Percentiles rank a stretch among this genome's conserved stretches.
phyloP scores from a whole-genome alignment of 2,329 filamentous ascomycete genomes.

The Fusarium tanahbumbuense region DNA sequence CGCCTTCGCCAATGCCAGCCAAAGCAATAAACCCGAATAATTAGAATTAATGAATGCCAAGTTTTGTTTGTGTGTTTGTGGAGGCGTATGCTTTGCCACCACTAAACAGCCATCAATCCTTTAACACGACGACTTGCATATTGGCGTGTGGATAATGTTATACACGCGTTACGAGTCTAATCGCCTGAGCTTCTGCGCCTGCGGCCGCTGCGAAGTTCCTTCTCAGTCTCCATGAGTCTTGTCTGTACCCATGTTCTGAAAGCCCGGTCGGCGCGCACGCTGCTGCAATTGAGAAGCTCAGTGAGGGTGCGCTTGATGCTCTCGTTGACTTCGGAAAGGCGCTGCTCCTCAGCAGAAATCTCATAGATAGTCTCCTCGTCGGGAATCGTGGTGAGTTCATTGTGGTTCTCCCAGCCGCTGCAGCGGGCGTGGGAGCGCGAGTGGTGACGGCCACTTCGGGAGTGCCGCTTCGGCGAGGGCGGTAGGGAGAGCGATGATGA shows the following conservation, averaged over 20 bases:
- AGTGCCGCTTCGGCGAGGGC: constrained; percentile 60
- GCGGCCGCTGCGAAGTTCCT: constrained; percentile 65
- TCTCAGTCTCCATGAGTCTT: constrained; percentile 70
- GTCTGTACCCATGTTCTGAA: constrained; percentile 70
- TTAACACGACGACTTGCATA: constrained; percentile 9
- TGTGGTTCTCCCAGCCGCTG: constrained; percentile 51
- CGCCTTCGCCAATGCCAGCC: constrained; percentile 41
- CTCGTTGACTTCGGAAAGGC: constrained; percentile 68
- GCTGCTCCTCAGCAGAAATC: constrained; percentile 64
- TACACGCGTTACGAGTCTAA: constrained; percentile 24
- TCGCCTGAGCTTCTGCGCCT: constrained; percentile 58
- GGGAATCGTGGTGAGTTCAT: constrained; percentile 55
- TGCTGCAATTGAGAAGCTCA: constrained; percentile 70
- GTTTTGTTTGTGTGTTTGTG: constrained; percentile 4
- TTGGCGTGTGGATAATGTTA: constrained; percentile 12
- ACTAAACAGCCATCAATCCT: background rate
- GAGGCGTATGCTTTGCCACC: constrained; percentile 29
- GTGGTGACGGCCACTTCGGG: constrained; percentile 49
- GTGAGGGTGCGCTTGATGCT: constrained; percentile 71
- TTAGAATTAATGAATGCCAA: constrained; percentile 41
- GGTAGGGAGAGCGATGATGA: constrained; percentile 60
- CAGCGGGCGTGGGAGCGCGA: constrained; percentile 47
- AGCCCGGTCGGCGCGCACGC: constrained; percentile 61
- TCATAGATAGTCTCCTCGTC: constrained; percentile 62
- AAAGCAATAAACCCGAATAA: constrained; percentile 9